A percentile compares a stretch with the other conserved stretches of the same genome.
Conservation (phyloP, 371 early-diverging fungal genomes). For the Mortierella sp. region DNA sequence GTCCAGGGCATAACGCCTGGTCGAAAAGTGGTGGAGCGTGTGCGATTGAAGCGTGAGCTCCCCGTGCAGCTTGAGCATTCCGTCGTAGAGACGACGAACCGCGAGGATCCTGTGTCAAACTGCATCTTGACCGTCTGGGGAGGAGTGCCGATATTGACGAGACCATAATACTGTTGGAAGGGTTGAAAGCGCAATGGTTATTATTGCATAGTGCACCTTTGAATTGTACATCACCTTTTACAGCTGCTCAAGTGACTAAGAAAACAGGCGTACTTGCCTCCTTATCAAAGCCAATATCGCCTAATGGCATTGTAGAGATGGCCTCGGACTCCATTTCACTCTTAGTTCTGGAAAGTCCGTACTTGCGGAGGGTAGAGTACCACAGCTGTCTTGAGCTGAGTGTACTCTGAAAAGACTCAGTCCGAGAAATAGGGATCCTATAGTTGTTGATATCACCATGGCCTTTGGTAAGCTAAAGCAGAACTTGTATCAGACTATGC, state of each 20-base stretch:
- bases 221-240: too few relatives aligned
- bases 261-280: background rate
- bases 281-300: background rate
- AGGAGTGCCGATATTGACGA: slow-evolving; percentile 70
- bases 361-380: slow-evolving; percentile 7
- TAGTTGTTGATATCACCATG: too few relatives aligned
- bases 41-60: slow-evolving; percentile 64
- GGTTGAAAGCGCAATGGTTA: background rate
- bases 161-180: slow-evolving; percentile 37
- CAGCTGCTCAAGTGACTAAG: too few relatives aligned
- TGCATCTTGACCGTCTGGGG: slow-evolving; percentile 66
- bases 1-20: slow-evolving; percentile 40
- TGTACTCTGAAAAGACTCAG: background rate
- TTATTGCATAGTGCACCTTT: background rate
- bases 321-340: background rate
- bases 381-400: background rate
- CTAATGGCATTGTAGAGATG: background rate
- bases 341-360: background rate
- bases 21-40: slow-evolving; percentile 64
- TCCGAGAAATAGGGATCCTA: background rate
- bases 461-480: background rate
- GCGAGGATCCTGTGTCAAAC: slow-evolving; percentile 73
- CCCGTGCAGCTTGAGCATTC: slow-evolving; percentile 66
- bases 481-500: background rate
- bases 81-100: slow-evolving; percentile 64